Evolutionary conservation across 345 rosid species (phyloP).

Genomic region (Arabidopsis arenosa): DNA sequence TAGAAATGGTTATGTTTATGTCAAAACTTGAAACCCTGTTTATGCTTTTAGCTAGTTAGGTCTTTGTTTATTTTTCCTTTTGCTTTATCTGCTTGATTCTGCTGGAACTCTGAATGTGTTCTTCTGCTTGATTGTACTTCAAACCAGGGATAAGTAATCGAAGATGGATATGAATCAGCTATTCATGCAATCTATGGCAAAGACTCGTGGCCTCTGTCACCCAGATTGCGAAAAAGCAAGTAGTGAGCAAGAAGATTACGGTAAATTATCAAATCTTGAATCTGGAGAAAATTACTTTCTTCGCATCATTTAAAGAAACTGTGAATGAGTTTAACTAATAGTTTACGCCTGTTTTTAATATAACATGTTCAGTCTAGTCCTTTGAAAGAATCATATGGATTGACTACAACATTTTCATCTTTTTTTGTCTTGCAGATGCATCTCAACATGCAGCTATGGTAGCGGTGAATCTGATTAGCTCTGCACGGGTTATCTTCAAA

Average conservation of each 20-base stretch:
- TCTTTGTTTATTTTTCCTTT: neutral
- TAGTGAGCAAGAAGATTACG: neutral
- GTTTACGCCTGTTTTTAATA: neutral
- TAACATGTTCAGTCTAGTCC: neutral
- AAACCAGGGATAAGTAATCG: neutral
- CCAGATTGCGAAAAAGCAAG: slow-evolving; percentile 19
- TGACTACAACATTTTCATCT: neutral
- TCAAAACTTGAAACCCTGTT: neutral
- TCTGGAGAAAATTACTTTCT: neutral
- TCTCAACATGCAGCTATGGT: slow-evolving; percentile 21
- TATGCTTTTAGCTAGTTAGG: neutral
- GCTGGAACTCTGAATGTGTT: neutral
- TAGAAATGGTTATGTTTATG: neutral
- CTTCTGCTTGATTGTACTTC: neutral
- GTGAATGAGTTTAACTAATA: neutral
- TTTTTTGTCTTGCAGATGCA: slow-evolving; percentile 18
- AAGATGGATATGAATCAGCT: neutral
- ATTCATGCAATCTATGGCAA: neutral
- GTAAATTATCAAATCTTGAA: slow-evolving; percentile 8
- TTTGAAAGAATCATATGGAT: neutral
- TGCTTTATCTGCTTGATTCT: no score
- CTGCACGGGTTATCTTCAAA: slow-evolving; percentile 13
- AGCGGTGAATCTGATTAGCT: slow-evolving; percentile 17
- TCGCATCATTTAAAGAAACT: neutral
- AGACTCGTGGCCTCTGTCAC: neutral